Percentiles rank a stretch among this genome's conserved stretches.
Evolutionary conservation across 495 filamentous ascomycete genomes (phyloP).

Genomic region (Acidomyces sp.): DNA sequence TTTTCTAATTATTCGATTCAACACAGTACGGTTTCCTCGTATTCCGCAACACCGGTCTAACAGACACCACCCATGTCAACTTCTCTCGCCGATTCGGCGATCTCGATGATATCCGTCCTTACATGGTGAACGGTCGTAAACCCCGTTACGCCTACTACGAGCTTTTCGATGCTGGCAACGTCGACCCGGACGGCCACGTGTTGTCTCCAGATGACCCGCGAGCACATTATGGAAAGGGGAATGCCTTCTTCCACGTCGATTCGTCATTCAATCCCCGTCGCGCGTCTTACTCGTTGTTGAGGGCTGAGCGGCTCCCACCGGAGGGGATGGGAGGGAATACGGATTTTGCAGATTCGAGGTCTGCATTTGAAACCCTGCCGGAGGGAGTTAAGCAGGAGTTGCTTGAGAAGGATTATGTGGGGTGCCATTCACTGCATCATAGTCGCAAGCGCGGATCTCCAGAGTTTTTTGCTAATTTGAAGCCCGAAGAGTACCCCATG

Average conservation of each 20-base stretch:
- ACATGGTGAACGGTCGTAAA: slow-evolving; percentile 34
- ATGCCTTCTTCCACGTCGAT: slow-evolving; percentile 48
- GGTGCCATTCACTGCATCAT: slow-evolving; percentile 41
- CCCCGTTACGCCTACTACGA: slow-evolving; percentile 37
- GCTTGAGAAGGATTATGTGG: slow-evolving; percentile 35
- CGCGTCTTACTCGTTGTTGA: slow-evolving; percentile 41
- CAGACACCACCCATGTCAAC: slow-evolving; percentile 40
- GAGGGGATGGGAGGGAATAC: slow-evolving; percentile 40
- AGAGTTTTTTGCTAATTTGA: slow-evolving; percentile 36
- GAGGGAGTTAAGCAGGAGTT: slow-evolving; percentile 30
- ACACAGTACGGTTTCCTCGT: slow-evolving; percentile 43
- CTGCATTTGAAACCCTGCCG: slow-evolving; percentile 40
- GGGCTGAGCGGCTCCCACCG: slow-evolving; percentile 40
- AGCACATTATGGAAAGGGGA: slow-evolving; percentile 30
- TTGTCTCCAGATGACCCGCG: slow-evolving; percentile 3
- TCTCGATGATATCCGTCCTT: slow-evolving; percentile 46
- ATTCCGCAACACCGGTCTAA: slow-evolving; percentile 40
- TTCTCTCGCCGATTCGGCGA: slow-evolving; percentile 43
- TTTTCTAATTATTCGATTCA: not conserved
- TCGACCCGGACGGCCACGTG: slow-evolving; percentile 20
- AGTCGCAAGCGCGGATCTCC: slow-evolving; percentile 42
- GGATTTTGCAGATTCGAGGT: slow-evolving; percentile 45
- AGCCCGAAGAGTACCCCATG: slow-evolving; percentile 34
- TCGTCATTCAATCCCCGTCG: slow-evolving; percentile 48
- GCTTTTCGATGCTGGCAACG: slow-evolving; percentile 48